These are phyloP conservation scores for Aureobasidium sp. DNA, from an alignment of 2,329 filamentous ascomycete genomes.

Conservation along the genomic window DNA sequence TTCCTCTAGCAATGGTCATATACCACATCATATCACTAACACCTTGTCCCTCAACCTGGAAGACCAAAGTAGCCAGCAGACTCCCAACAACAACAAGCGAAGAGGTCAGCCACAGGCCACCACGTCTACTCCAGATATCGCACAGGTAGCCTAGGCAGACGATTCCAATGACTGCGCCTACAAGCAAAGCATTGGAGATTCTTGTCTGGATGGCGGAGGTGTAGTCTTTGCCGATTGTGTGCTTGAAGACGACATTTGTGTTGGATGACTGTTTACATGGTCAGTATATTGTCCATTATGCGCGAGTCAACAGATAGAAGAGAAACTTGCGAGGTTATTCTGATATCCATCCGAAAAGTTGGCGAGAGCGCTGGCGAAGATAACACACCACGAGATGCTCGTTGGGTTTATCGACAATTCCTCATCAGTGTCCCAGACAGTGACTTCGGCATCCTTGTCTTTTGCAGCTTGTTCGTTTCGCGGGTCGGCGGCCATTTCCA, in stretches of 20 bases:
- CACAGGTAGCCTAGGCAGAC: constrained; percentile 28
- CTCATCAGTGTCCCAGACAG: background rate
- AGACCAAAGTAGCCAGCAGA: constrained; percentile 32
- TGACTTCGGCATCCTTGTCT: constrained; percentile 1
- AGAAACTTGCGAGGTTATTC: constrained; percentile 23
- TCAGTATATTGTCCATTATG: background rate
- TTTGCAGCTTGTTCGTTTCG: background rate
- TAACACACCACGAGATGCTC: constrained; percentile 14
- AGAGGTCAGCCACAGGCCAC: constrained; percentile 30
- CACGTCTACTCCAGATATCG: constrained; percentile 29
- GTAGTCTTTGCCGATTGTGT: constrained; percentile 27
- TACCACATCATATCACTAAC: constrained; percentile 47
- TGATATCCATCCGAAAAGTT: constrained; percentile 32
- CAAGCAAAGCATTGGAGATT: constrained; percentile 30
- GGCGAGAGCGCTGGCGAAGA: constrained; percentile 25
- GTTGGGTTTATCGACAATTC: constrained; percentile 3
- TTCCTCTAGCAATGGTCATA: constrained; percentile 44
- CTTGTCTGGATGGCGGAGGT: constrained; percentile 28
- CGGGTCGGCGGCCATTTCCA: background rate
- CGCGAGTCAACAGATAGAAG: background rate
- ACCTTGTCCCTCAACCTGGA: constrained; percentile 27
- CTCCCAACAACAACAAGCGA: constrained; percentile 28
- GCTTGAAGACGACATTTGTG: constrained; percentile 31
- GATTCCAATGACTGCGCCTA: constrained; percentile 31
- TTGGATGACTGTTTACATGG: constrained; percentile 20